phyloP scores from a whole-genome alignment of 371 early-diverging fungal genomes.

The Nematocida ironsii region DNA sequence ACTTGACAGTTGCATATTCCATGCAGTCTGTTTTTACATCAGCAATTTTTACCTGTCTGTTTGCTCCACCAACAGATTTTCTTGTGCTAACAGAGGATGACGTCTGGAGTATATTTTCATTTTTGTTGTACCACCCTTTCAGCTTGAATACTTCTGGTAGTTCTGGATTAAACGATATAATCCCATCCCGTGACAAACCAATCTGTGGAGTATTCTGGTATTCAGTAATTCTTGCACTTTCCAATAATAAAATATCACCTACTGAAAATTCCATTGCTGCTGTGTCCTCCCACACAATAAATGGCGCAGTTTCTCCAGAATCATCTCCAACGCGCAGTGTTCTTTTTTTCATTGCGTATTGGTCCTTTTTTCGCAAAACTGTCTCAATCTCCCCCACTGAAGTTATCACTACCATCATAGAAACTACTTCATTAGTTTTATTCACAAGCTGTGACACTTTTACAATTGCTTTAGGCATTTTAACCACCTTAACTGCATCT shows the following conservation, averaged over 20 bases:
- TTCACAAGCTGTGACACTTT: constrained; percentile 74
- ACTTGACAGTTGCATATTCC: constrained; percentile 71
- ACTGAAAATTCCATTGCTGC: constrained; percentile 74
- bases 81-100: background rate
- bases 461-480: constrained; percentile 73
- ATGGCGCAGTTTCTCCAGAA: constrained; percentile 71
- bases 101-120: constrained; percentile 48
- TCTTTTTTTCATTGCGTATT: constrained; percentile 73
- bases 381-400: constrained; percentile 72
- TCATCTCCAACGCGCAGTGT: constrained; percentile 80
- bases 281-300: constrained; percentile 82
- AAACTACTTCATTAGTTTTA: constrained; percentile 74
- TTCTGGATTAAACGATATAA: constrained; percentile 76
- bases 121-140: constrained; percentile 78
- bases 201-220: constrained; percentile 77
- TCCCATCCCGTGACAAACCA: constrained; percentile 64
- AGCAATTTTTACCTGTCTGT: constrained; percentile 73
- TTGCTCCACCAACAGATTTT: constrained; percentile 72
- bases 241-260: constrained; percentile 76
- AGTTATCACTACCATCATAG: constrained; percentile 78
- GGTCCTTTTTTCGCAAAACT: constrained; percentile 74
- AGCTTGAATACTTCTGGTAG: constrained; percentile 77
- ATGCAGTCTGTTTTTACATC: constrained; percentile 63
- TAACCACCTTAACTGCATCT: constrained; percentile 73
- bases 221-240: constrained; percentile 79